Percentiles rank a stretch among this genome's conserved stretches.
Conservation (phyloP, 2,329 filamentous ascomycete species). For the Fusarium verrucosum region DNA sequence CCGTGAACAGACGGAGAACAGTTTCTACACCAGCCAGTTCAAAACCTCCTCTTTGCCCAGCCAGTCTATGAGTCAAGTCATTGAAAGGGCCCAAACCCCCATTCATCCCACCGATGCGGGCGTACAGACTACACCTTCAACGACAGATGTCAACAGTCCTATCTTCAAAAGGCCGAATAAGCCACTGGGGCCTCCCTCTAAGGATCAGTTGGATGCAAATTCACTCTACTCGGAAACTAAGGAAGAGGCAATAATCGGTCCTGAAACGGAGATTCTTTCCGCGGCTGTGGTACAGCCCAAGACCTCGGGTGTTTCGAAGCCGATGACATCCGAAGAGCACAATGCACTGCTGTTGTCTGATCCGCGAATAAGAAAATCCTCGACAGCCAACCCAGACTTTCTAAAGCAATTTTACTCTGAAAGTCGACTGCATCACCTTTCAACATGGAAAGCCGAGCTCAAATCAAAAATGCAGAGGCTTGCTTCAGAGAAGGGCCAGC, state of each 20-base stretch:
- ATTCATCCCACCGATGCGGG: background rate
- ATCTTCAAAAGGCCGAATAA: background rate
- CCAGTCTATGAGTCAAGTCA: constrained; percentile 44
- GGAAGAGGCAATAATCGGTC: background rate
- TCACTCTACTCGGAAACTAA: background rate
- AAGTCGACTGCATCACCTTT: constrained; percentile 92
- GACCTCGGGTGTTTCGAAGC: constrained; percentile 55
- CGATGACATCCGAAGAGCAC: constrained; percentile 90
- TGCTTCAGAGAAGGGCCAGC: constrained; percentile 71
- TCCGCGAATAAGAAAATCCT: constrained; percentile 85
- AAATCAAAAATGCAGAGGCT: constrained; percentile 88
- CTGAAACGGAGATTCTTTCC: background rate
- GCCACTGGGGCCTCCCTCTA: background rate
- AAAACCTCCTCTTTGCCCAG: constrained; percentile 50
- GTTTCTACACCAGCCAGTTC: constrained; percentile 83
- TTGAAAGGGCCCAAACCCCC: constrained; percentile 44
- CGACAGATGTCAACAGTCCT: background rate
- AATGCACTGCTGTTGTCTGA: constrained; percentile 87
- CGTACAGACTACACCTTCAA: background rate
- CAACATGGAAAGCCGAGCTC: constrained; percentile 94
- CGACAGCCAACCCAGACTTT: constrained; percentile 91
- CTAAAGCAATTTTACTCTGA: constrained; percentile 95
- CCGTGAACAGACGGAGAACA: constrained; percentile 79
- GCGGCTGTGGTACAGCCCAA: background rate
- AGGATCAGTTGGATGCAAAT: background rate